Evolutionary conservation across 2,329 filamentous ascomycete species (phyloP).

Genomic region (Colletotrichum eremochloae): DNA sequence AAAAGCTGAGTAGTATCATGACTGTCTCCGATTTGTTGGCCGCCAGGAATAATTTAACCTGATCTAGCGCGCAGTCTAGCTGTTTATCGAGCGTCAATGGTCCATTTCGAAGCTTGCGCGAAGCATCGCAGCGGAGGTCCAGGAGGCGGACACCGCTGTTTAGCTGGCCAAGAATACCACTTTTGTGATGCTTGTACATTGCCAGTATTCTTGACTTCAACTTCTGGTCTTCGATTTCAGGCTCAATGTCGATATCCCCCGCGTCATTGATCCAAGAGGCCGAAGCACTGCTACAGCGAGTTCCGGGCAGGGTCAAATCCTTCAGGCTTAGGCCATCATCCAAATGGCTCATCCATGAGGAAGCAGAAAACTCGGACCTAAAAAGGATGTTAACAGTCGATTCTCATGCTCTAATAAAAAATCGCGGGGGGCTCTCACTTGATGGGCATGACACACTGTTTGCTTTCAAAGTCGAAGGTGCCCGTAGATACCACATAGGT

Average conservation of each 20-base stretch:
- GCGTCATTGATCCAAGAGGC: slow-evolving; percentile 2
- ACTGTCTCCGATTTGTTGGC: background rate
- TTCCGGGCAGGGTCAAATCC: slow-evolving; percentile 21
- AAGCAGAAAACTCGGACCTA: slow-evolving; percentile 4
- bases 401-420: too few species aligned
- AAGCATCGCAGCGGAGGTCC: slow-evolving; percentile 8
- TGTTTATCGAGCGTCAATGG: slow-evolving; percentile 7
- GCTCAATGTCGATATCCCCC: background rate
- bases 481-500: background rate
- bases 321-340: background rate
- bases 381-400: background rate
- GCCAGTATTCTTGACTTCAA: background rate
- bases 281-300: slow-evolving; percentile 18
- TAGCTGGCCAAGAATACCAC: slow-evolving; percentile 1
- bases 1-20: slow-evolving; percentile 16
- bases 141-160: slow-evolving; percentile 19
- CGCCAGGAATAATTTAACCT: background rate
- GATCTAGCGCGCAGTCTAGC: background rate
- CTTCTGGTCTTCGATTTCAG: background rate
- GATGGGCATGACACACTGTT: background rate
- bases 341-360: slow-evolving; percentile 23
- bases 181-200: slow-evolving; percentile 19
- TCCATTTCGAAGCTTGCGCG: background rate
- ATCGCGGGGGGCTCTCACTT: background rate
- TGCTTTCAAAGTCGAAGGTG: slow-evolving; percentile 4